Evolutionary conservation across 73 alveolate genomes (phyloP), one percentile per base, ranked within the genome.

Genomic region (Paramecium biaurelia): DNA sequence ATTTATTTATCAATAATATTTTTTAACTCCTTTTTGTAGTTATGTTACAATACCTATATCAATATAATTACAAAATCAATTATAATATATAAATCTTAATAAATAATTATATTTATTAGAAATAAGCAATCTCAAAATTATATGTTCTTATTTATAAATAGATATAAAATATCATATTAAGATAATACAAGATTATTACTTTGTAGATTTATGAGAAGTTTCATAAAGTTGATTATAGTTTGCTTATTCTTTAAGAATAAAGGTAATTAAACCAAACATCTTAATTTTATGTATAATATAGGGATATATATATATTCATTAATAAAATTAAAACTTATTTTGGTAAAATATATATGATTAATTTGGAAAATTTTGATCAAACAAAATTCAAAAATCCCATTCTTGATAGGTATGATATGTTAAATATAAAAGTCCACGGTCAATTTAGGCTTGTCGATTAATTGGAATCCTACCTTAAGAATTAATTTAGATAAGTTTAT

Each of bases 401-500:
- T 23, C 23, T 79, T 43, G 56, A 79, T 79, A 79, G 90, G 90
- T 79, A 79, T 43, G 42, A 38, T 79, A 45, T 47, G 23, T 79
- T 10, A 26, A 24, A 21, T 23, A 79, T 45, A 79, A 42, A 20
- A 79, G 90, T 79, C 90, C 90, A 11, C 90, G 90, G 1, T 79
- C 90, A 6, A 43, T 79, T 14, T 18, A 47, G 56, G 70, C 90
- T 43, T 26, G 45, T 43, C 47, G 72, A 18, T 18, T 43, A 12
- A 23, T 18, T 79, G 90, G 90, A 18, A 79, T 79, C 5, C 63
- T 79, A 42, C 90, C 90, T 41, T 7, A 79, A 47, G 90, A 79
- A 43, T 79, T 79, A 47, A 45, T 79, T 37, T 79, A 21, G 30
- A 45, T 79, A 23, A 24, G 42, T 20, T 20, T 79, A 38, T 30